Conservation (phyloP, 352 stramenopile genomes). For the Elongisporangium prolatum region DNA sequence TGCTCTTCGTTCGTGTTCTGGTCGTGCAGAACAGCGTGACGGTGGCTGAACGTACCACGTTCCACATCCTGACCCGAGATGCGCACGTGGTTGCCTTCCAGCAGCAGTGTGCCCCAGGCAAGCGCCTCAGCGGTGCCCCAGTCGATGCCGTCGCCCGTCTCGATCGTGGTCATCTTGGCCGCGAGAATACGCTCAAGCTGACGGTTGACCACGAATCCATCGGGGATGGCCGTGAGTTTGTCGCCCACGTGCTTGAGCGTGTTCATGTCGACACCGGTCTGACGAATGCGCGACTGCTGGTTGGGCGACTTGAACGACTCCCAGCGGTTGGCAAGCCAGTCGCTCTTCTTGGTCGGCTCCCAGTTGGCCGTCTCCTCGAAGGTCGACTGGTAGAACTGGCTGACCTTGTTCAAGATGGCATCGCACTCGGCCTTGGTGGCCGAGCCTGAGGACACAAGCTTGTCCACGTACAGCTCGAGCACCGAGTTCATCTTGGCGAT, state of each 20-base stretch:
- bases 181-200: conserved; percentile 94
- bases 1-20: conserved; percentile 94
- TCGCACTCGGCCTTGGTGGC: conserved; percentile 84
- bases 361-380: conserved; percentile 94
- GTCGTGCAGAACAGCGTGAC: conserved; percentile 93
- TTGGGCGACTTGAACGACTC: conserved; percentile 95
- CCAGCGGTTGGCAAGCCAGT: conserved; percentile 96
- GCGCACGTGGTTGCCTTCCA: conserved; percentile 89
- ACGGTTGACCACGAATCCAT: conserved; percentile 90
- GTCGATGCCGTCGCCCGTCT: conserved; percentile 88
- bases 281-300: conserved; percentile 88
- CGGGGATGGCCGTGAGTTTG: conserved; percentile 76
- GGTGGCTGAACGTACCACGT: conserved; percentile 89
- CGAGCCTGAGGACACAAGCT: conserved; percentile 35
- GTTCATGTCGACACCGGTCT: conserved; percentile 92
- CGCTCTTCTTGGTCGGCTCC: conserved; percentile 82
- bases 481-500: conserved; percentile 92
- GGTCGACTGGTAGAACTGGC: conserved; percentile 87
- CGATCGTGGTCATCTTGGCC: conserved; percentile 75
- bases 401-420: conserved; percentile 83
- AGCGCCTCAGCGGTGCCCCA: conserved; percentile 96
- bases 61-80: conserved; percentile 95
- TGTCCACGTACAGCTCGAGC: conserved; percentile 86
- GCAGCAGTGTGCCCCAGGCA: conserved; percentile 92
- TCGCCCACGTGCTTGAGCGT: conserved; percentile 89